phyloP scores from a whole-genome alignment of 140 eudicot genomes.

The Cichorium intybus region DNA sequence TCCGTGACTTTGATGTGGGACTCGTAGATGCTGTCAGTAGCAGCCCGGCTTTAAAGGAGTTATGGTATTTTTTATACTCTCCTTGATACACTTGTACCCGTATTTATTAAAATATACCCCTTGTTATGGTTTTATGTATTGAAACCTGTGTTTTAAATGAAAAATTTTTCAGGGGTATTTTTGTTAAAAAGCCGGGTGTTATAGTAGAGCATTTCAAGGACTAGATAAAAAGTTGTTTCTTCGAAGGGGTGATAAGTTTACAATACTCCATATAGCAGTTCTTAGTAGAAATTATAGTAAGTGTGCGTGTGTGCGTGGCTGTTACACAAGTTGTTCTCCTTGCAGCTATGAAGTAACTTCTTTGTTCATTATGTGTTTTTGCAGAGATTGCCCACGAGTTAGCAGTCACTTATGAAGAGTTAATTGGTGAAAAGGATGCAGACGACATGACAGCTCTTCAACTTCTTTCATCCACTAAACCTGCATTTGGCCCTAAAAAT shows the following conservation, averaged over 20 bases:
- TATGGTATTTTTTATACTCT: too few relatives aligned
- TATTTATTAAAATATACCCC: too few relatives aligned
- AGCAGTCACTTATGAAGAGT: conserved; percentile 19
- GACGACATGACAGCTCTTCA: conserved; percentile 40
- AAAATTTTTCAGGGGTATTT: too few relatives aligned
- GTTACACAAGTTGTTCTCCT: background rate
- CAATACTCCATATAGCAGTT: conserved; percentile 36
- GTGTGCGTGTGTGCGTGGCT: conserved; percentile 1
- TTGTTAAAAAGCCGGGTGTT: too few relatives aligned
- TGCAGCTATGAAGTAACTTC: background rate
- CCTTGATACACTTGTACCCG: too few relatives aligned
- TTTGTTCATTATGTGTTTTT: background rate
- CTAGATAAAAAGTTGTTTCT: background rate
- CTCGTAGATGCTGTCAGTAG: too few relatives aligned
- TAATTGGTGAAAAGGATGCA: conserved; percentile 15
- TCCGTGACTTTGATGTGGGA: too few relatives aligned
- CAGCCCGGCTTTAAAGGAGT: too few relatives aligned
- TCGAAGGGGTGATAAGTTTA: conserved; percentile 18
- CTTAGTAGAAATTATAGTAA: conserved; percentile 33
- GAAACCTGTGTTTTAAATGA: too few relatives aligned
- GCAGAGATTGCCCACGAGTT: conserved; percentile 26
- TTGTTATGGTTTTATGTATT: too few relatives aligned
- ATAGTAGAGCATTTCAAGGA: background rate
- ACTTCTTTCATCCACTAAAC: conserved; percentile 28
- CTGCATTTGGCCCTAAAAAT: conserved; percentile 4